phyloP scores from a whole-genome alignment of 2,329 filamentous ascomycete genomes.

The Botrytis cinerea region DNA sequence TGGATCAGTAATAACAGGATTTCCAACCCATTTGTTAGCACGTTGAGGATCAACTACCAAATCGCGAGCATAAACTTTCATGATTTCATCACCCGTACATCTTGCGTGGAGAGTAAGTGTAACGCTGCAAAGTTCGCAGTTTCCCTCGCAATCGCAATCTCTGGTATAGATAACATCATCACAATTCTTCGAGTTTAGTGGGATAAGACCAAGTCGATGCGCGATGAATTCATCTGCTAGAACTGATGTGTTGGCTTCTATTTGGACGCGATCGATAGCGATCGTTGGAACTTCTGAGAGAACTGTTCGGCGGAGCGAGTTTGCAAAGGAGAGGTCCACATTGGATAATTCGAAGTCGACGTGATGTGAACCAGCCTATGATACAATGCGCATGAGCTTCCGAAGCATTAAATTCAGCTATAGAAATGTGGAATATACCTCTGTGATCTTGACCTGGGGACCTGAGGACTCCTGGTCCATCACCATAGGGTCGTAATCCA shows the following conservation, averaged over 20 bases:
- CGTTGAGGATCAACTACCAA: slow-evolving; percentile 71
- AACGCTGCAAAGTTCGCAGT: slow-evolving; percentile 90
- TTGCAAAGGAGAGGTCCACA: slow-evolving; percentile 88
- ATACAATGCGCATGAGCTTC: slow-evolving; percentile 33
- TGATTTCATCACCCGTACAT: slow-evolving; percentile 81
- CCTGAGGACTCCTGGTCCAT: slow-evolving; percentile 49
- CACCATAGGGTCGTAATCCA: slow-evolving; percentile 52
- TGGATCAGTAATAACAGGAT: slow-evolving; percentile 80
- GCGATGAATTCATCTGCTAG: slow-evolving; percentile 95
- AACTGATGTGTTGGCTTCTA: slow-evolving; percentile 92
- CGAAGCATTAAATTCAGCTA: slow-evolving; percentile 1
- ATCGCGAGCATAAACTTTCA: slow-evolving; percentile 93
- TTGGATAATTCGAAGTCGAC: slow-evolving; percentile 92
- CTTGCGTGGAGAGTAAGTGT: slow-evolving; percentile 81
- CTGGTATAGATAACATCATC: slow-evolving; percentile 83
- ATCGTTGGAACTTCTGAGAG: slow-evolving; percentile 93
- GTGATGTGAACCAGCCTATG: slow-evolving; percentile 73
- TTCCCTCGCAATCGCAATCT: slow-evolving; percentile 95
- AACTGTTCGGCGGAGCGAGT: slow-evolving; percentile 87
- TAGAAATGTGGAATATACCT: slow-evolving; percentile 39
- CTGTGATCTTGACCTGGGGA: slow-evolving; percentile 50
- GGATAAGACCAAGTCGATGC: slow-evolving; percentile 87
- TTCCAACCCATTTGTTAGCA: slow-evolving; percentile 73
- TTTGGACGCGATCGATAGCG: slow-evolving; percentile 91
- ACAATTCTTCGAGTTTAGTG: slow-evolving; percentile 80